Evolutionary conservation across 306 rosid species (phyloP).

Genomic region (Hylodesmum podocarpum): DNA sequence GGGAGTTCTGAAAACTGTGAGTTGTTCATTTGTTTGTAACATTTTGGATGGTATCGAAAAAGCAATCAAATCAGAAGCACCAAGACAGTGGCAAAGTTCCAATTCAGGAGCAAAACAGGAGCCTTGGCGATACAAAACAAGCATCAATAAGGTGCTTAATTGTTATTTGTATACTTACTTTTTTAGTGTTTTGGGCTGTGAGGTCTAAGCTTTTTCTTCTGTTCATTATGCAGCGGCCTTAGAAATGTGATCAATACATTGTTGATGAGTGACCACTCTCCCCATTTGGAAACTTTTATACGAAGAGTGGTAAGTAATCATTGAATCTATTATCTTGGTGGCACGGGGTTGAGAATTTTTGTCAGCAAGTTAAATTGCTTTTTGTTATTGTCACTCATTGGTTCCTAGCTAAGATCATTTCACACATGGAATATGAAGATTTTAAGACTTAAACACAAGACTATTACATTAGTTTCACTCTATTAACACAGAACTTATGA

Average conservation of each 20-base stretch:
- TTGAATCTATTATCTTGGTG: not conserved
- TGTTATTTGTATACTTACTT: not conserved
- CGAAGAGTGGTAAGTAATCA: constrained; percentile 43
- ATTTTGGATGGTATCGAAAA: constrained; percentile 48
- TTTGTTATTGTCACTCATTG: constrained; percentile 10
- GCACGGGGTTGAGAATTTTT: not conserved
- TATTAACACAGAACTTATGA: too few species aligned
- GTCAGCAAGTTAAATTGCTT: not conserved
- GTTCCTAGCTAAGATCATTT: too few species aligned
- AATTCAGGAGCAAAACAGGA: constrained; percentile 21
- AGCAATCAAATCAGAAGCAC: not conserved
- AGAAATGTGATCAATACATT: constrained; percentile 8
- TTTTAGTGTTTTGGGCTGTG: not conserved
- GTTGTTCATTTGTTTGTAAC: not conserved
- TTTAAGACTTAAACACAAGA: too few species aligned
- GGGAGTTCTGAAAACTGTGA: not conserved
- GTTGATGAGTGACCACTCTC: not conserved
- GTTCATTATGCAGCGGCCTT: constrained; percentile 45
- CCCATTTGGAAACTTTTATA: constrained; percentile 39
- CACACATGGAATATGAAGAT: too few species aligned
- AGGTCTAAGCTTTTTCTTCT: constrained; percentile 25
- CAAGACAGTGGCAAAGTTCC: constrained; percentile 32
- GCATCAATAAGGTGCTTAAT: not conserved
- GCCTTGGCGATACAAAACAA: constrained; percentile 23
- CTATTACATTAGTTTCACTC: too few species aligned